Evolutionary conservation across 139 green algal genomes (phyloP), one percentile per base, ranked within the genome.

Genomic region (Astrephomene gubernaculifera): DNA sequence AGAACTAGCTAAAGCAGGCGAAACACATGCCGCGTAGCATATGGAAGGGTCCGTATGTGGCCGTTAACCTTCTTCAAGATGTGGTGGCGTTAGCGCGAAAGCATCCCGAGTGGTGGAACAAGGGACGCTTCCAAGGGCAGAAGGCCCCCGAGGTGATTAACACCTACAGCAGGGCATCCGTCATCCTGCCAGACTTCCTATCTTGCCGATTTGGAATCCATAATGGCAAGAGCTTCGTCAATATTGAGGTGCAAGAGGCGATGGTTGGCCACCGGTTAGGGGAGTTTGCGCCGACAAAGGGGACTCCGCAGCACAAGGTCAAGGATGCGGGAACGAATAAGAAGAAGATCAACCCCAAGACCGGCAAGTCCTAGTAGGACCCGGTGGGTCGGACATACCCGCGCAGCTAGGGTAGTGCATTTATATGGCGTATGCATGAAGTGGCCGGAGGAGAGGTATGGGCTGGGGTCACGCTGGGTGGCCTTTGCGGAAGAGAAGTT

Each of bases 31-130:
- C 75, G 8, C 86, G 91, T 2, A 80, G 88, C 25, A 73, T 79
- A 1, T 94, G 91, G 91, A 94, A 94, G n/a, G 91, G 91, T 4
- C 91, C 91, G 0, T 94, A 90, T 31, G 91, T 94, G 45, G 88
- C 89, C 0, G 89, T 93, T 1, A 85, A 41, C n/a, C 54, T 94
- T 35, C 81, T 94, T 27, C 72, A 89, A 38, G 90, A 92, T 24
- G 87, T 93, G 2, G 87, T 93, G n/a, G 81, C 83, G 0, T 29
- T 93, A 6, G 90, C 90, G 0, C 81, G 83, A 0, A 71, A 81
- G 43, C 86, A 94, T 53, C 91, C 89, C 14, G 86, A 92, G 41
- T 94, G 91, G 91, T 94, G 91, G 91, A 88, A 43, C 71, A 82
- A 83, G 65, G 86, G 86, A 27, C 78, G 91, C 10, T 94, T 94